Conservation (phyloP, 306 rosid genomes). For the Cucurbita ficifolia region DNA sequence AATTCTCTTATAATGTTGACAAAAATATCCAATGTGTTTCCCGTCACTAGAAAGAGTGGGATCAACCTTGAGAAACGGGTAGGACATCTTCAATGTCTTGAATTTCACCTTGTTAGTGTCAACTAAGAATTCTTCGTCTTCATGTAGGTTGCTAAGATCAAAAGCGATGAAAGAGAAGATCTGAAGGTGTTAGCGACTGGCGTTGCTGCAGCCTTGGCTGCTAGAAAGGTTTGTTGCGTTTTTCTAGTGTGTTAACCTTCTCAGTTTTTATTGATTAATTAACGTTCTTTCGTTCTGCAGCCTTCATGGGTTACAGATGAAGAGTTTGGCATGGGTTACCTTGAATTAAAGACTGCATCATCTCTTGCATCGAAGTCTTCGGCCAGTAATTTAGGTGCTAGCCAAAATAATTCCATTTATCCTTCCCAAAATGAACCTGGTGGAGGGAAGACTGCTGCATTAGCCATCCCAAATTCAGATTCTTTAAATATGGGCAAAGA, state of each 20-base stretch:
- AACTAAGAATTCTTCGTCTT: background rate
- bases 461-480: constrained; percentile 28
- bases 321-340: constrained; percentile 88
- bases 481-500: constrained; percentile 45
- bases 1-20: constrained; percentile 88
- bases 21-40: constrained; percentile 83
- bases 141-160: constrained; percentile 82
- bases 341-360: constrained; percentile 65
- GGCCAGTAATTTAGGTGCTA: constrained; percentile 32
- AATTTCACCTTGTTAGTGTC: background rate
- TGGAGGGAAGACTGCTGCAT: constrained; percentile 36
- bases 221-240: constrained; percentile 60
- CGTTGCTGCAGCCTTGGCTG: constrained; percentile 88
- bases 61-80: constrained; percentile 94
- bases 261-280: background rate
- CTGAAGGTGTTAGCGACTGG: constrained; percentile 96
- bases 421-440: constrained; percentile 45
- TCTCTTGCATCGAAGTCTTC: constrained; percentile 48
- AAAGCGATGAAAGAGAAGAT: constrained; percentile 95
- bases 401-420: constrained; percentile 35
- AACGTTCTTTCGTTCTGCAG: constrained; percentile 28
- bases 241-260: constrained; percentile 6
- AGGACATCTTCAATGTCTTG: background rate
- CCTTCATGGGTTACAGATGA: constrained; percentile 93
- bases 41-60: constrained; percentile 91